phyloP scores from a whole-genome alignment of 2,329 filamentous ascomycete genomes.

The Alternaria panax region DNA sequence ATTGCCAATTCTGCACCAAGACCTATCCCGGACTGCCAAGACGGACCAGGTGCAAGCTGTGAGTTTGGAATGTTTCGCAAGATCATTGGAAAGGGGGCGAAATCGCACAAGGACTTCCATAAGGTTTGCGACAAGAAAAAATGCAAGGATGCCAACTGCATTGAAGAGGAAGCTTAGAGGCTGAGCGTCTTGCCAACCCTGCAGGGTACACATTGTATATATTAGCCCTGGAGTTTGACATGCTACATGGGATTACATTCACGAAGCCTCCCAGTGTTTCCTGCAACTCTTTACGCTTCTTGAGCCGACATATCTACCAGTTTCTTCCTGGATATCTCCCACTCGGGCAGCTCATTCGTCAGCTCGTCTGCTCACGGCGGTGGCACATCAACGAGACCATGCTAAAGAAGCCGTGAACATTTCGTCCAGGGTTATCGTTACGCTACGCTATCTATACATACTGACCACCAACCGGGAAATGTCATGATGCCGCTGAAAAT shows the following conservation, averaged over 20 bases:
- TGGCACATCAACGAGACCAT: background rate
- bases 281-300: too few relatives aligned
- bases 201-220: background rate
- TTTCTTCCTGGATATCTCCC: background rate
- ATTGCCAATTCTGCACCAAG: constrained; percentile 60
- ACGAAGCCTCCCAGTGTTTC: too few relatives aligned
- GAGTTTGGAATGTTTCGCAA: constrained; percentile 53
- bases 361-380: background rate
- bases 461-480: background rate
- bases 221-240: background rate
- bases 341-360: background rate
- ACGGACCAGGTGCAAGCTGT: constrained; percentile 61
- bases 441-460: background rate
- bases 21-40: constrained; percentile 56
- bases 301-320: background rate
- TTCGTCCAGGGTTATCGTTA: background rate
- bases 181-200: background rate
- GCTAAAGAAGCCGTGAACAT: background rate
- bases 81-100: constrained; percentile 52
- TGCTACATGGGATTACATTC: background rate
- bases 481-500: constrained; percentile 1
- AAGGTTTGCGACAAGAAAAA: constrained; percentile 39
- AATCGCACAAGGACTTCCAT: constrained; percentile 42
- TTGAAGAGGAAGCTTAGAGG: background rate
- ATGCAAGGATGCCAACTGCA: constrained; percentile 7